Base-by-base conservation (phyloP, 306 rosid genomes). In the Cucurbita pepo region DNA sequence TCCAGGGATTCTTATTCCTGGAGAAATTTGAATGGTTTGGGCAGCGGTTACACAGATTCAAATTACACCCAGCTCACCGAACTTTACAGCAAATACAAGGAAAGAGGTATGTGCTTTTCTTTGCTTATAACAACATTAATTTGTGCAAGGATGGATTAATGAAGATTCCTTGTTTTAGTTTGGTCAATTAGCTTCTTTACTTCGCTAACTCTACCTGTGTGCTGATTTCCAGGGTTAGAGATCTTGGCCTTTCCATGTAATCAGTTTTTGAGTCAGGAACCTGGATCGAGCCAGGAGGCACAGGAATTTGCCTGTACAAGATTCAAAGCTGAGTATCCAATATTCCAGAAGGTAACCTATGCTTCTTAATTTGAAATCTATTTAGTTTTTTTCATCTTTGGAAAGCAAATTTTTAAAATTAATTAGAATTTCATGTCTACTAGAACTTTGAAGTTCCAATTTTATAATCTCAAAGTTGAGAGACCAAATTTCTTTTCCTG, bases 241-340 rank as follows among this genome's bases (percentile, higher is more conserved):
- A 80, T 94, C 85, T 85, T 94, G 90, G 99, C 96, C 52, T 94
- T 94, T 82, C 99, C 99, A 14, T 94, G 99, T 82, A 94, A 94
- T 62, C 99, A 94, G 77, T 94, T 94, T 82, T 73, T 90, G 73
- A 85, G 77, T 77, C 92, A 91, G 77, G 96, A 91, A 80, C 97
- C 99, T 19, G 92, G 95, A 41, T 77, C 95, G 22, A 91, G 97
- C 74, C 77, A 77, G 81, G 88, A 94, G 30, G 96, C 96, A 0
- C 61, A 80, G 62, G 85, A 88, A 16, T 91, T 94, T 83, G 99
- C 91, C 0, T 94, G 97, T 78, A 81, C 88, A 25, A 84, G 82
- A 85, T 94, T 87, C 83, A 86, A 87, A 76, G 99, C 99, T 40
- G 85, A 88, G 69, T 94, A 89, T 78, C 99, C 97, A 19, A 89